Evolutionary conservation across 768 basidiomycete species (phyloP).

Genomic region (Sporobolomyces phaffii): DNA sequence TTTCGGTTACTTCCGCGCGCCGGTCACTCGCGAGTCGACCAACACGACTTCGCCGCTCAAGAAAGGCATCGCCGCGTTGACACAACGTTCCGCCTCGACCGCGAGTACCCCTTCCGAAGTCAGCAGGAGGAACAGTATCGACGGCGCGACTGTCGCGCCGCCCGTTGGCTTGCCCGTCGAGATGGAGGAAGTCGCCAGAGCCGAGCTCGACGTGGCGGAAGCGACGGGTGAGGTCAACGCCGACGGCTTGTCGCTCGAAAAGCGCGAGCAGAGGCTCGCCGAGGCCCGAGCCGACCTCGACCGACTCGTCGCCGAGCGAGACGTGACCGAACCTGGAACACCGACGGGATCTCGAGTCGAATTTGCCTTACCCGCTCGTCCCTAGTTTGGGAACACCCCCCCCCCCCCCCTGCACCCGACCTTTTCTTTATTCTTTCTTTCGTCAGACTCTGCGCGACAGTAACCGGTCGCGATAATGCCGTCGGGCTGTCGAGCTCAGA

Average conservation of each 20-base stretch:
- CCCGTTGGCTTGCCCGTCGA: not conserved
- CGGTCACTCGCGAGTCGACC: not conserved
- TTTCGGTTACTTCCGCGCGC: not conserved
- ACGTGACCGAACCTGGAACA: not conserved
- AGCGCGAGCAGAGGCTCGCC: not conserved
- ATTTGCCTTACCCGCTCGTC: not conserved
- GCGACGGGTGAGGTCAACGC: not conserved
- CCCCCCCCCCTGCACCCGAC: not conserved
- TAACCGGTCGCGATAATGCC: too few species aligned
- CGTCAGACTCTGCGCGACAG: too few species aligned
- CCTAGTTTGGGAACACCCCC: not conserved
- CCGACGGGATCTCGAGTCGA: constrained; percentile 7
- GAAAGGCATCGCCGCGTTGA: not conserved
- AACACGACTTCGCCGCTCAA: not conserved
- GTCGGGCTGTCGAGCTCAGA: too few species aligned
- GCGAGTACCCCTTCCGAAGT: not conserved
- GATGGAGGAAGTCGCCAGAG: not conserved
- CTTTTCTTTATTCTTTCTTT: not conserved
- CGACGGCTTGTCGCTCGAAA: not conserved
- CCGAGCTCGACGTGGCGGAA: not conserved
- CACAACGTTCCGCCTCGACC: not conserved
- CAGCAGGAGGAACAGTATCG: constrained; percentile 6
- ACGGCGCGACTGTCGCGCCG: not conserved
- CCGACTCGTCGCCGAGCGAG: not conserved
- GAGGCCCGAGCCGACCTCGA: not conserved